A percentile compares a stretch with the other conserved stretches of the same genome.
Conservation (phyloP, 371 early-diverging fungal species). For the Haplosporangium sp. region DNA sequence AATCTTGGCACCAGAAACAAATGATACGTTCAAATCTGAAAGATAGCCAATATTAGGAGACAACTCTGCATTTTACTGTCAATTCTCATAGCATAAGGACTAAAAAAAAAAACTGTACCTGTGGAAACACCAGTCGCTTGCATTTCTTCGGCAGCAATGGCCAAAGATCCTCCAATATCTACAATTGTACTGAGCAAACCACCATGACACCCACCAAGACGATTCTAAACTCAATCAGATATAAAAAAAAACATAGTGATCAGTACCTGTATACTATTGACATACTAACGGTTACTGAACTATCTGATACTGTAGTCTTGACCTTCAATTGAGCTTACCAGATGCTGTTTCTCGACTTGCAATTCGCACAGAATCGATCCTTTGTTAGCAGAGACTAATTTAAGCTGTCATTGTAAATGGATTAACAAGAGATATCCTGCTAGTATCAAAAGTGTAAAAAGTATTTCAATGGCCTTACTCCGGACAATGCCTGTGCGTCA, state of each 20-base stretch:
- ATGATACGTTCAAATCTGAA: slow-evolving; percentile 66
- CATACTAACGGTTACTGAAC: not conserved
- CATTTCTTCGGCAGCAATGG: slow-evolving; percentile 70
- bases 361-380: slow-evolving; percentile 64
- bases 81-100: not conserved
- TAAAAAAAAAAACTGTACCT: slow-evolving; percentile 40
- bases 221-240: slow-evolving; percentile 58
- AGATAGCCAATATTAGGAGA: not conserved
- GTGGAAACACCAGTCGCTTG: slow-evolving; percentile 74
- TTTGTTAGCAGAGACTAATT: slow-evolving; percentile 57
- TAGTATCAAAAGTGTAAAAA: not conserved
- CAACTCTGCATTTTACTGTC: not conserved
- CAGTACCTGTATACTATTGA: not conserved
- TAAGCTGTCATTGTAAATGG: slow-evolving; percentile 51
- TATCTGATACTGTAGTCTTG: not conserved
- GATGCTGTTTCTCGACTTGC: slow-evolving; percentile 64
- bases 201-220: slow-evolving; percentile 69
- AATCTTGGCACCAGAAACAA: slow-evolving; percentile 65
- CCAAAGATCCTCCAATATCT: slow-evolving; percentile 72
- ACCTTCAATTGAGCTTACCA: slow-evolving; percentile 54
- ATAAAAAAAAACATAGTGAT: not conserved
- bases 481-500: slow-evolving; percentile 54
- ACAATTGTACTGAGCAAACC: slow-evolving; percentile 71
- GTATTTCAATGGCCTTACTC: slow-evolving; percentile 9
- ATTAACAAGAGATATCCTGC: not conserved